phyloP scores from a whole-genome alignment of 345 rosid genomes.

The Eucalyptus globulus region DNA sequence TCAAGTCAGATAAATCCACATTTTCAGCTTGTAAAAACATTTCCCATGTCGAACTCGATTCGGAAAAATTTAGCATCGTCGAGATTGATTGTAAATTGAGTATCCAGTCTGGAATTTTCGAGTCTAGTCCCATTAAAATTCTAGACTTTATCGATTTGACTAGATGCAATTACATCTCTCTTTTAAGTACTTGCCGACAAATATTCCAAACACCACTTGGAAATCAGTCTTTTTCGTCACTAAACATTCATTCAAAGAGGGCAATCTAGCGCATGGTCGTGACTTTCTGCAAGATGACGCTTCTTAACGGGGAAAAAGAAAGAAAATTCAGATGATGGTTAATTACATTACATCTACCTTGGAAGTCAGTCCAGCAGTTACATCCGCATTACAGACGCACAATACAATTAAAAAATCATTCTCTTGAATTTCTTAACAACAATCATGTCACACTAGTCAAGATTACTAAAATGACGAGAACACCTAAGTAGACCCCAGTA shows the following conservation, averaged over 20 bases:
- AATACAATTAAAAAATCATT: background rate
- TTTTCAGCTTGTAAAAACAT: background rate
- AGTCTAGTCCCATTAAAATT: background rate
- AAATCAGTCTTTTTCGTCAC: no score
- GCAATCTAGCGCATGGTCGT: background rate
- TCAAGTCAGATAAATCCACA: fast-evolving
- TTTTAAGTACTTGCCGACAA: no score
- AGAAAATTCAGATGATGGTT: background rate
- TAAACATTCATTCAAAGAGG: no score
- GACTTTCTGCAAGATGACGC: background rate
- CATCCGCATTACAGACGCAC: background rate
- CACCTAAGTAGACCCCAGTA: background rate
- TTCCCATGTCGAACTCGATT: background rate
- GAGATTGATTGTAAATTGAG: fast-evolving
- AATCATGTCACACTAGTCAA: background rate
- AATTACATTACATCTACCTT: no score
- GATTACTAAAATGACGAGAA: background rate
- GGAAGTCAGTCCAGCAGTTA: background rate
- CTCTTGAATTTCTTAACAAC: background rate
- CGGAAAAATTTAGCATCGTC: background rate
- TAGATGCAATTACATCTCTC: no score
- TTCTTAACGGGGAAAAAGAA: background rate
- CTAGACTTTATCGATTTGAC: no score
- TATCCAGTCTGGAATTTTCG: background rate
- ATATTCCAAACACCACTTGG: no score